These are phyloP conservation scores for Lithospermum erythrorhizon DNA, from an alignment of 257 asterid genomes.

Conservation along the genomic window DNA sequence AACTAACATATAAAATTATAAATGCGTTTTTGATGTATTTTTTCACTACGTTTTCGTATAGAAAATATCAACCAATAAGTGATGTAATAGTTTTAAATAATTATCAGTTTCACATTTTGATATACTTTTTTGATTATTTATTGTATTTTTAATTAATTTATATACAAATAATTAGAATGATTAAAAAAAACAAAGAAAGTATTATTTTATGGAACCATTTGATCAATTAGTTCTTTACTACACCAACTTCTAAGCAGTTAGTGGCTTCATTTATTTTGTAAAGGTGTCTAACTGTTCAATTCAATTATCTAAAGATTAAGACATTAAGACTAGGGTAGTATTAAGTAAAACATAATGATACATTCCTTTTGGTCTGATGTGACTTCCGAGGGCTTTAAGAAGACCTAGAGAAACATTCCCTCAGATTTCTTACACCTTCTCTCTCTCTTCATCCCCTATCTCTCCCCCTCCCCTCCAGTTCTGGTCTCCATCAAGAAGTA, in stretches of 20 bases:
- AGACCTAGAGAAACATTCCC: constrained; percentile 20
- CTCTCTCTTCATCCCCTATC: constrained; percentile 2
- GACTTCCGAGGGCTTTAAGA: constrained; percentile 16
- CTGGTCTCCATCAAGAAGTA: constrained; percentile 34
- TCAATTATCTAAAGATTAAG: not conserved
- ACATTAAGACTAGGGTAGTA: not conserved
- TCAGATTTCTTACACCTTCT: constrained; percentile 20
- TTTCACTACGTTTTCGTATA: too few relatives aligned
- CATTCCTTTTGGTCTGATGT: constrained; percentile 22
- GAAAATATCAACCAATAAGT: too few relatives aligned
- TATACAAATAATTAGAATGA: too few relatives aligned
- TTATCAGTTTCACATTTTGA: too few relatives aligned
- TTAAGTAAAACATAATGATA: constrained; percentile 4
- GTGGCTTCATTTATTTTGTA: not conserved
- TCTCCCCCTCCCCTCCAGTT: constrained; percentile 2
- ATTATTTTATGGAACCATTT: too few relatives aligned
- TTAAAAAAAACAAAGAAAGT: too few relatives aligned
- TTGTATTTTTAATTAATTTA: too few relatives aligned
- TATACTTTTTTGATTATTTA: too few relatives aligned
- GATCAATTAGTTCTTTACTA: too few relatives aligned
- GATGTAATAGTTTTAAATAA: too few relatives aligned
- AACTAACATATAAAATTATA: too few relatives aligned
- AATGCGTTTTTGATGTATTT: too few relatives aligned
- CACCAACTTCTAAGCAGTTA: not conserved
- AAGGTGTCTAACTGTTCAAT: not conserved